These are phyloP conservation scores for Candida pini DNA, from an alignment of 805 yeast genomes.

Conservation along the genomic window DNA sequence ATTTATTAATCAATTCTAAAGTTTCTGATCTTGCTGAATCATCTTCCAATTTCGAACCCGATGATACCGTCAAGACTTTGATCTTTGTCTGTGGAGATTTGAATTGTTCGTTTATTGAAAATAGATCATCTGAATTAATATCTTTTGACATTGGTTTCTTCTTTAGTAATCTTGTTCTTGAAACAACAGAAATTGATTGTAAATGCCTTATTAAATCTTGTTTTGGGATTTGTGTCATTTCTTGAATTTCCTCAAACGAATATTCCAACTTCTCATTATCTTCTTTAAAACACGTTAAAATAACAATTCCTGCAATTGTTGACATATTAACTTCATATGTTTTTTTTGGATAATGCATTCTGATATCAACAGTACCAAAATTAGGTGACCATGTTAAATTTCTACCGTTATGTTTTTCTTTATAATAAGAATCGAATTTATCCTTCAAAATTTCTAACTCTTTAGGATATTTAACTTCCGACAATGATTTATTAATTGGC, in stretches of 20 bases:
- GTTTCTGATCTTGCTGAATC: constrained; percentile 52
- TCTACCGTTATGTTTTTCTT: constrained; percentile 50
- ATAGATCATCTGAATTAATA: constrained; percentile 56
- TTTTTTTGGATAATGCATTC: constrained; percentile 60
- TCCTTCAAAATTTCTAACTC: constrained; percentile 36
- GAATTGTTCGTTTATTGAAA: constrained; percentile 63
- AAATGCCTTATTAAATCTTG: constrained; percentile 70
- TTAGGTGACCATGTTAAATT: constrained; percentile 73
- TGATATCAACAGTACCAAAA: constrained; percentile 76
- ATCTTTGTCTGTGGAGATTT: constrained; percentile 62
- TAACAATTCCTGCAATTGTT: constrained; percentile 71
- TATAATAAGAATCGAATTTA: constrained; percentile 48
- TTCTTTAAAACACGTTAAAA: constrained; percentile 61
- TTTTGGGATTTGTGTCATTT: constrained; percentile 65
- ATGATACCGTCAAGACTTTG: constrained; percentile 66
- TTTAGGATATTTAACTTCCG: constrained; percentile 36
- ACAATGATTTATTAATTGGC: constrained; percentile 33
- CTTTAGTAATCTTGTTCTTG: constrained; percentile 66
- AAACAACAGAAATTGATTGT: constrained; percentile 80
- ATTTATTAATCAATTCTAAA: constrained; percentile 50
- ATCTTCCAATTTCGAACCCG: constrained; percentile 40
- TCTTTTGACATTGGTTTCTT: constrained; percentile 75
- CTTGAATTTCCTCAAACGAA: constrained; percentile 56
- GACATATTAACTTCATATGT: constrained; percentile 79
- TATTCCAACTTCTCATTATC: constrained; percentile 37